phyloP scores from a whole-genome alignment of 2,329 filamentous ascomycete genomes.

The Hypoxylon sp. region DNA sequence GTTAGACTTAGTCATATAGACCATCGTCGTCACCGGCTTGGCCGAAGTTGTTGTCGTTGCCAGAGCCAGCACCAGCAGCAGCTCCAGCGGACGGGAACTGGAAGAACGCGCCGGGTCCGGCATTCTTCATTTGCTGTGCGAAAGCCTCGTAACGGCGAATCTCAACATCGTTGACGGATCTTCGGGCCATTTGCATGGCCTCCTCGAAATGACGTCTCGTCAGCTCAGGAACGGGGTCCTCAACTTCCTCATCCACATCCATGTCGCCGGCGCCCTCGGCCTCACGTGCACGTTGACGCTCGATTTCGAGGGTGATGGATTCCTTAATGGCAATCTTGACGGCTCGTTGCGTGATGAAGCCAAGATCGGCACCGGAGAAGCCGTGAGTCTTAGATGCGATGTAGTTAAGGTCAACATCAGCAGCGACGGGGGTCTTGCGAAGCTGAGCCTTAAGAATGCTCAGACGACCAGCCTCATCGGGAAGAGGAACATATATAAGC shows the following conservation, averaged over 20 bases:
- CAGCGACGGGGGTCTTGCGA: constrained; percentile 94
- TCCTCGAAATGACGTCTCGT: constrained; percentile 98
- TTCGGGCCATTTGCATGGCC: constrained; percentile 94
- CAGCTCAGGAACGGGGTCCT: constrained; percentile 95
- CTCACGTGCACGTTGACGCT: constrained; percentile 90
- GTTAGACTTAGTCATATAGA: constrained; percentile 85
- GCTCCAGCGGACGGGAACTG: constrained; percentile 82
- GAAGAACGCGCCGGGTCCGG: constrained; percentile 96
- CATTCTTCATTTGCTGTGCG: constrained; percentile 99
- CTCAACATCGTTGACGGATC: constrained; percentile 96
- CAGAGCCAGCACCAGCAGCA: constrained; percentile 79
- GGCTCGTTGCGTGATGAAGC: constrained; percentile 98
- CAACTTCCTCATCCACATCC: constrained; percentile 86
- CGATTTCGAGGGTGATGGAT: constrained; percentile 89
- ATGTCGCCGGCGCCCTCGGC: constrained; percentile 87
- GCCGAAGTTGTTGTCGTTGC: constrained; percentile 75
- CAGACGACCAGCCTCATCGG: constrained; percentile 89
- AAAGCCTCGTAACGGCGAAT: constrained; percentile 99
- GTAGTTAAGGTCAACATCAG: constrained; percentile 88
- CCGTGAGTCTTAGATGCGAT: constrained; percentile 98
- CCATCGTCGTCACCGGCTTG: constrained; percentile 95
- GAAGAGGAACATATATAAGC: constrained; percentile 96
- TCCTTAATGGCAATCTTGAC: constrained; percentile 99
- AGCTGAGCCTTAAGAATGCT: constrained; percentile 96
- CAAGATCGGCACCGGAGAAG: constrained; percentile 99